Percentiles rank a stretch among this genome's conserved stretches.
Conservation (phyloP, 306 rosid species). For the Lathyrus tuberosus region DNA sequence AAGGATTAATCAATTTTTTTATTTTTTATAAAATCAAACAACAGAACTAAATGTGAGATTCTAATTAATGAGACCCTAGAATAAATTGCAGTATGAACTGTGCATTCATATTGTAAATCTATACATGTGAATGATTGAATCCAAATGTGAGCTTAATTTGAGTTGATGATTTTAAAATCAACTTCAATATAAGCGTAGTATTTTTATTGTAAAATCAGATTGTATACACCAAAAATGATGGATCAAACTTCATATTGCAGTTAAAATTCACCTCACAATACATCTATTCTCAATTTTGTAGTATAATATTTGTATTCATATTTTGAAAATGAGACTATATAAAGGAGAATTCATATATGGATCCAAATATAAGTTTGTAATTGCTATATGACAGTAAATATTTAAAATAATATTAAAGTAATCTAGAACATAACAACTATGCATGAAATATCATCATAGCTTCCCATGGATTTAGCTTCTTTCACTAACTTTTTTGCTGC, state of each 20-base stretch:
- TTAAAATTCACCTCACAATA: no score
- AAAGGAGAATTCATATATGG: no score
- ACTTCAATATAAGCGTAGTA: neutral
- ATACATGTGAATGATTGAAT: neutral
- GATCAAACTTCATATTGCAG: neutral
- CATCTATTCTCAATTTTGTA: no score
- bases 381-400: neutral
- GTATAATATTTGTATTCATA: no score
- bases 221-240: neutral
- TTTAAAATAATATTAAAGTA: slow-evolving; percentile 2
- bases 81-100: no score
- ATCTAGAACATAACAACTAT: slow-evolving; percentile 58
- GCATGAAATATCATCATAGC: slow-evolving; percentile 68
- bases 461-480: slow-evolving; percentile 47
- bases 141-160: neutral
- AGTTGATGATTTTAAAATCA: neutral
- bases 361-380: no score
- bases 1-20: no score
- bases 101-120: no score
- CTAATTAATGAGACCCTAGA: no score
- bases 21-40: no score
- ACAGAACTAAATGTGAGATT: no score
- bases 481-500: slow-evolving; percentile 53
- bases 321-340: no score
- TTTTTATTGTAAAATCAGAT: neutral